phyloP scores from a whole-genome alignment of 768 basidiomycete genomes.

The Daedalea quercina region DNA sequence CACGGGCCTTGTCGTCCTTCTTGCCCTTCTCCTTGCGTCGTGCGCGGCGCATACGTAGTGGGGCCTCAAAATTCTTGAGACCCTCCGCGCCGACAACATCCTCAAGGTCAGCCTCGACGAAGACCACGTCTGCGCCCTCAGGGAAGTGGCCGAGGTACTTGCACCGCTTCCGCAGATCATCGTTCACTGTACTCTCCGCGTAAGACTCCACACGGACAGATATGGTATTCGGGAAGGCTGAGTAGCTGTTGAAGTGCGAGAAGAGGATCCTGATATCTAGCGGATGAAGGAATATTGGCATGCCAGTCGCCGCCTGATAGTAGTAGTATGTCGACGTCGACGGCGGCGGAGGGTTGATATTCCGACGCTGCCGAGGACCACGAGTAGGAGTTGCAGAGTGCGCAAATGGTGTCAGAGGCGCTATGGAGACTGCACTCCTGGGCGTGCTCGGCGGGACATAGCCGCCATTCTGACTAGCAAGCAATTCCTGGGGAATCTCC shows the following conservation, averaged over 20 bases:
- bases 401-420: background rate
- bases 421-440: slow-evolving; percentile 3
- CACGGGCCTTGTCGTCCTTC: slow-evolving; percentile 83
- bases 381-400: slow-evolving; percentile 25
- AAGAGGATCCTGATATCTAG: slow-evolving; percentile 92
- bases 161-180: slow-evolving; percentile 89
- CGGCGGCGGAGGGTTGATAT: slow-evolving; percentile 81
- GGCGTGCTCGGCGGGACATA: background rate
- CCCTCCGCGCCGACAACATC: slow-evolving; percentile 71
- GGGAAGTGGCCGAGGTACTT: slow-evolving; percentile 94
- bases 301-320: slow-evolving; percentile 90
- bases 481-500: slow-evolving; percentile 55
- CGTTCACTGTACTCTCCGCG: slow-evolving; percentile 76
- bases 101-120: slow-evolving; percentile 82
- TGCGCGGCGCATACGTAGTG: slow-evolving; percentile 66
- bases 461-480: slow-evolving; percentile 34
- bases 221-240: slow-evolving; percentile 79
- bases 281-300: slow-evolving; percentile 90
- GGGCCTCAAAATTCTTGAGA: slow-evolving; percentile 76
- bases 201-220: slow-evolving; percentile 73
- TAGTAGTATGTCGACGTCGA: slow-evolving; percentile 90
- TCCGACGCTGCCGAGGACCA: slow-evolving; percentile 56
- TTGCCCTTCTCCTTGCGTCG: slow-evolving; percentile 76
- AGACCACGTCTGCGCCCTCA: slow-evolving; percentile 87
- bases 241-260: slow-evolving; percentile 74